Percentiles rank a stretch among this genome's conserved stretches.
These are phyloP conservation scores for Sporisorium reilianum DNA, from an alignment of 1,284 basidiomycete species.

Conservation along the genomic window DNA sequence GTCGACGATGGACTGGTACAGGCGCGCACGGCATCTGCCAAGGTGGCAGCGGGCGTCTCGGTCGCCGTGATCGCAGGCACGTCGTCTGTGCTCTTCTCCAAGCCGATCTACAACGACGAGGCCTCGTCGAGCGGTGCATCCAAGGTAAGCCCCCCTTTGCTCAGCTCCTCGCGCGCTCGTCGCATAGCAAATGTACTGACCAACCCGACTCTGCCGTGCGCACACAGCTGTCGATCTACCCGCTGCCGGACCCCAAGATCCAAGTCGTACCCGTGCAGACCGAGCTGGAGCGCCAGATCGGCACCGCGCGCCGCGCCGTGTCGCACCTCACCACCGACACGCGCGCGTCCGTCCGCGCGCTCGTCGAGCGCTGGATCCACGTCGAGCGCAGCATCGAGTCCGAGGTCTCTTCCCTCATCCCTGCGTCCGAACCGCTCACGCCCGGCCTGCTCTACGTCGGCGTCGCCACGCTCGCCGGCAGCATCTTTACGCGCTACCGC, in stretches of 20 bases:
- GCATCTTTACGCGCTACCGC: slow-evolving; percentile 84
- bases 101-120: slow-evolving; percentile 42
- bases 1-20: background rate
- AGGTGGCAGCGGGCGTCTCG: slow-evolving; percentile 29
- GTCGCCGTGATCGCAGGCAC: slow-evolving; percentile 25
- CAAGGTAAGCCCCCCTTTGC: slow-evolving; percentile 24
- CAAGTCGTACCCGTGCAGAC: slow-evolving; percentile 54
- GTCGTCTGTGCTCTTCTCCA: slow-evolving; percentile 28
- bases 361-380: slow-evolving; percentile 58
- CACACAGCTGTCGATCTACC: slow-evolving; percentile 58
- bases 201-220: background rate
- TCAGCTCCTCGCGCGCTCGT: no score
- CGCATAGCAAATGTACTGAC: no score
- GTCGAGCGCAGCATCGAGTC: slow-evolving; percentile 62
- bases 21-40: slow-evolving; percentile 31
- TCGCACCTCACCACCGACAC: slow-evolving; percentile 42
- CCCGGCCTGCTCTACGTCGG: slow-evolving; percentile 80
- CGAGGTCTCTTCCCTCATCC: slow-evolving; percentile 83
- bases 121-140: slow-evolving; percentile 22
- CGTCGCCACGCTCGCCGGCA: slow-evolving; percentile 85
- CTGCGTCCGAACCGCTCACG: slow-evolving; percentile 82
- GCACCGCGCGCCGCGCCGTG: slow-evolving; percentile 46
- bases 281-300: slow-evolving; percentile 63
- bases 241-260: slow-evolving; percentile 42
- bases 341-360: slow-evolving; percentile 27